A percentile compares a stretch with the other conserved stretches of the same genome.
phyloP scores from a whole-genome alignment of 2,329 filamentous ascomycete species.

The Colletotrichum tropicale region DNA sequence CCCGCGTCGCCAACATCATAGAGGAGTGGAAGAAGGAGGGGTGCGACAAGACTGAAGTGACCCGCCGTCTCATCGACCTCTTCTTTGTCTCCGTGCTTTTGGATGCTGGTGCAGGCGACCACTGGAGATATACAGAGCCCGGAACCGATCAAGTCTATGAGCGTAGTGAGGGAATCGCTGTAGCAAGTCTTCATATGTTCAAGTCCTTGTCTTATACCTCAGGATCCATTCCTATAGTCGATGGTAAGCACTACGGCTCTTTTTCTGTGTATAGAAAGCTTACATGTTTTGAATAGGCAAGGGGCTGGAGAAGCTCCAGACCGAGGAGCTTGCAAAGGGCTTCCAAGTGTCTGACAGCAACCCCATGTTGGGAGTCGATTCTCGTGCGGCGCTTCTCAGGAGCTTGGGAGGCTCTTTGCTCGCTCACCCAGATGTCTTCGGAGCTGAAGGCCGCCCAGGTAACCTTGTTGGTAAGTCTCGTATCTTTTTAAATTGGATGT shows the following conservation, averaged over 20 bases:
- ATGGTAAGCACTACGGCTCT: slow-evolving; percentile 42
- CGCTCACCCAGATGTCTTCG: slow-evolving; percentile 42
- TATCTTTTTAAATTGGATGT: not conserved
- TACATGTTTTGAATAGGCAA: slow-evolving; percentile 24
- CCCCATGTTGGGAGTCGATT: slow-evolving; percentile 48
- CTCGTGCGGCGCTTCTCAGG: slow-evolving; percentile 45
- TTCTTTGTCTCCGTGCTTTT: slow-evolving; percentile 66
- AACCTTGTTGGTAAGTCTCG: slow-evolving; percentile 47
- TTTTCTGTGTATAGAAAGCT: too few relatives aligned
- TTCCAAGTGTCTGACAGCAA: slow-evolving; percentile 51
- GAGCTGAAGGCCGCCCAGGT: slow-evolving; percentile 46
- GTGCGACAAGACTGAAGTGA: slow-evolving; percentile 48
- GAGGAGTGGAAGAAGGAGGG: slow-evolving; percentile 46
- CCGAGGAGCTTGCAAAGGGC: slow-evolving; percentile 33
- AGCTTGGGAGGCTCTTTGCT: slow-evolving; percentile 46
- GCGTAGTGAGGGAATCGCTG: slow-evolving; percentile 56
- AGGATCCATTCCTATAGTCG: slow-evolving; percentile 29
- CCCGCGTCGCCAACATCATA: slow-evolving; percentile 50
- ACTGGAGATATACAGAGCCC: slow-evolving; percentile 50
- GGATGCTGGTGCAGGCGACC: slow-evolving; percentile 58
- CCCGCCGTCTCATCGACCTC: slow-evolving; percentile 61
- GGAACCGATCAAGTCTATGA: slow-evolving; percentile 34
- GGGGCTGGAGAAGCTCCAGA: slow-evolving; percentile 37
- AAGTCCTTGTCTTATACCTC: slow-evolving; percentile 40
- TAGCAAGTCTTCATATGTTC: slow-evolving; percentile 57